phyloP scores from a whole-genome alignment of 768 basidiomycete species.

The Russula earlei region DNA sequence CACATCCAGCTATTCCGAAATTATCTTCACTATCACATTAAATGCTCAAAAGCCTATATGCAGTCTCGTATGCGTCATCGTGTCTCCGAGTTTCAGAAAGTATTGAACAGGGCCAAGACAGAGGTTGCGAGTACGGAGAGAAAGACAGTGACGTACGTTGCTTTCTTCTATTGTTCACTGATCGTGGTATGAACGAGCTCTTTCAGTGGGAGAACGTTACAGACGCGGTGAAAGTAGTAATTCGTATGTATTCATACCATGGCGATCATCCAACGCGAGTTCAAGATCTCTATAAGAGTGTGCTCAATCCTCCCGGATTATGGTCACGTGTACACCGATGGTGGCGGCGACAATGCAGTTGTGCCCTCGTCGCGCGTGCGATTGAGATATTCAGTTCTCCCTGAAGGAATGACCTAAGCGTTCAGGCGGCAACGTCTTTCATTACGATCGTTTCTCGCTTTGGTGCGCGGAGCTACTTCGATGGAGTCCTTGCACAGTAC shows the following conservation, averaged over 20 bases:
- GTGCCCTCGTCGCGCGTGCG: too few species aligned
- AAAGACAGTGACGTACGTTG: conserved; percentile 80
- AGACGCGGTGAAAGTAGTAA: conserved; percentile 16
- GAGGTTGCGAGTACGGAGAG: conserved; percentile 74
- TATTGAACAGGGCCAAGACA: conserved; percentile 92
- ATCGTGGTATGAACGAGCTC: not conserved
- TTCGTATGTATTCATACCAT: conserved; percentile 13
- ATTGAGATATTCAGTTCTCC: too few species aligned
- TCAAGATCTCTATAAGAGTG: not conserved
- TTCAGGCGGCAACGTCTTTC: not conserved
- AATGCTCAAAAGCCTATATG: conserved; percentile 98
- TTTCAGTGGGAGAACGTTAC: conserved; percentile 19
- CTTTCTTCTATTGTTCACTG: not conserved
- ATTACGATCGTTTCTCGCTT: not conserved
- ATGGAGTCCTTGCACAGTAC: not conserved
- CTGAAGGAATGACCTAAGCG: too few species aligned
- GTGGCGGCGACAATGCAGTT: not conserved
- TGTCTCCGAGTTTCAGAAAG: conserved; percentile 91
- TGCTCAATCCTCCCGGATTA: too few species aligned
- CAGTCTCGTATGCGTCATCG: conserved; percentile 93
- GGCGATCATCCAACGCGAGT: not conserved
- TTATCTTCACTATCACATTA: conserved; percentile 99
- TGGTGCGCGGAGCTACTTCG: not conserved
- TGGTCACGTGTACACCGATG: not conserved
- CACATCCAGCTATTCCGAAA: conserved; percentile 96